These are phyloP conservation scores for Colletotrichum aenigma DNA, from an alignment of 2,329 filamentous ascomycete genomes.

Conservation along the genomic window DNA sequence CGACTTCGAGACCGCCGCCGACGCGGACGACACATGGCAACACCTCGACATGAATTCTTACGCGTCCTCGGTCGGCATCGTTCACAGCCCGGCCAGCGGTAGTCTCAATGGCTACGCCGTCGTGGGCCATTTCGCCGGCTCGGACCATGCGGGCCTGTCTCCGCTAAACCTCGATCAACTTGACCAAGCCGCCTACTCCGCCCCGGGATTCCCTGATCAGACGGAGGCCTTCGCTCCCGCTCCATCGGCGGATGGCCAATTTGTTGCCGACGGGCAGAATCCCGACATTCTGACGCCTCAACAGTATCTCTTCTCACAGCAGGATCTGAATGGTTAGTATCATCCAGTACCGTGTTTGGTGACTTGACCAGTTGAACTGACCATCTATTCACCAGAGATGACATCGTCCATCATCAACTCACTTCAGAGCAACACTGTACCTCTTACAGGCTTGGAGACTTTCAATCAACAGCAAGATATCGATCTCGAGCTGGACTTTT, in stretches of 20 bases:
- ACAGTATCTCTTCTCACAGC: conserved; percentile 41
- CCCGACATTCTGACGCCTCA: conserved; percentile 41
- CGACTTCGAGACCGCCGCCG: conserved; percentile 42
- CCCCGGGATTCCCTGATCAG: conserved; percentile 36
- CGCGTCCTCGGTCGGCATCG: conserved; percentile 45
- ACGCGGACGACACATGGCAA: conserved; percentile 51
- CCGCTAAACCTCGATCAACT: conserved; percentile 44
- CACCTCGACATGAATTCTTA: conserved; percentile 41
- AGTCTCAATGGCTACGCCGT: conserved; percentile 57
- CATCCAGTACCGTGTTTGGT: background rate
- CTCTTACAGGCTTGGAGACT: conserved; percentile 26
- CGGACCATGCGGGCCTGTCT: conserved; percentile 39
- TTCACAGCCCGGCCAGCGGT: conserved; percentile 54
- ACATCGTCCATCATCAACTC: conserved; percentile 30
- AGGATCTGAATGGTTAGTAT: conserved; percentile 35
- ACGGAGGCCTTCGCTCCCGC: conserved; percentile 33
- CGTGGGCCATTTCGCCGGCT: conserved; percentile 40
- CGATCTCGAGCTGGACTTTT: conserved; percentile 42
- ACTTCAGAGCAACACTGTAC: conserved; percentile 31
- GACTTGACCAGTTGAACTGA: background rate
- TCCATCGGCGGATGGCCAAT: conserved; percentile 30
- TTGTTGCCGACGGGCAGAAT: conserved; percentile 29
- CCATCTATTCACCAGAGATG: conserved; percentile 26
- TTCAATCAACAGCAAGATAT: conserved; percentile 30
- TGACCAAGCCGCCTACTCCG: conserved; percentile 38